These are phyloP conservation scores for Phytophthora gonapodyides DNA, from an alignment of 352 stramenopile genomes.

Conservation along the genomic window DNA sequence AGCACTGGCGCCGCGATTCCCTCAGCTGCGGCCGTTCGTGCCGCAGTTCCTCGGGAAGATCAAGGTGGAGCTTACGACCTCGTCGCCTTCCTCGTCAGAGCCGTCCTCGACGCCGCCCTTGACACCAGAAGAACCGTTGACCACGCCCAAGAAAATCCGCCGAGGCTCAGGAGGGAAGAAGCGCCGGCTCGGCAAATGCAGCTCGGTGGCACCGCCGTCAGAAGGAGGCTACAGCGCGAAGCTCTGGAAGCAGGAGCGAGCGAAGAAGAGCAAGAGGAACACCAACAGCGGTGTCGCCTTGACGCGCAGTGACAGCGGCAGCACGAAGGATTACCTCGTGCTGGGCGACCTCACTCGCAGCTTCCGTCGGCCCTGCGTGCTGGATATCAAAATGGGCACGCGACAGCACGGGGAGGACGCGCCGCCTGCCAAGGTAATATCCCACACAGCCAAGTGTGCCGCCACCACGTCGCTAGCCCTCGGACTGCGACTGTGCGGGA, in stretches of 20 bases:
- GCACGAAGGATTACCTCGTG: slow-evolving; percentile 62
- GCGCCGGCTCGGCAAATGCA: slow-evolving; percentile 37
- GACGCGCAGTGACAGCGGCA: slow-evolving; percentile 17
- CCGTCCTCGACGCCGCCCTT: slow-evolving; percentile 8
- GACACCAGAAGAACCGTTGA: slow-evolving; percentile 18
- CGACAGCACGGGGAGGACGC: slow-evolving; percentile 77
- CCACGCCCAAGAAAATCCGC: slow-evolving; percentile 24
- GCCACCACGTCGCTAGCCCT: slow-evolving; percentile 71
- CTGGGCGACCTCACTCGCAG: slow-evolving; percentile 68
- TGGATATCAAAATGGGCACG: slow-evolving; percentile 87
- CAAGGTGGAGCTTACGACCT: slow-evolving; percentile 54
- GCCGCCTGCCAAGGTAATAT: slow-evolving; percentile 63
- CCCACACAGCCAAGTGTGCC: slow-evolving; percentile 76
- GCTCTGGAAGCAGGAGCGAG: slow-evolving; percentile 58
- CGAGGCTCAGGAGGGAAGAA: slow-evolving; percentile 41
- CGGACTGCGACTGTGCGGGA: slow-evolving; percentile 75
- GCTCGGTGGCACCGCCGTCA: slow-evolving; percentile 15
- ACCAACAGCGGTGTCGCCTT: slow-evolving; percentile 12
- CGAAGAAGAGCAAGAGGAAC: slow-evolving; percentile 29
- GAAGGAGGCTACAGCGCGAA: slow-evolving; percentile 60
- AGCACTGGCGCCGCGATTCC: slow-evolving; percentile 46
- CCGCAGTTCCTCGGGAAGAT: slow-evolving; percentile 71
- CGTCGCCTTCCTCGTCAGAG: slow-evolving; percentile 8
- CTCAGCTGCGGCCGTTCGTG: slow-evolving; percentile 70
- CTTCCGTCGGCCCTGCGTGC: slow-evolving; percentile 67